Conservation (phyloP, 208 protist genomes). For the Crithidia fasciculata region DNA sequence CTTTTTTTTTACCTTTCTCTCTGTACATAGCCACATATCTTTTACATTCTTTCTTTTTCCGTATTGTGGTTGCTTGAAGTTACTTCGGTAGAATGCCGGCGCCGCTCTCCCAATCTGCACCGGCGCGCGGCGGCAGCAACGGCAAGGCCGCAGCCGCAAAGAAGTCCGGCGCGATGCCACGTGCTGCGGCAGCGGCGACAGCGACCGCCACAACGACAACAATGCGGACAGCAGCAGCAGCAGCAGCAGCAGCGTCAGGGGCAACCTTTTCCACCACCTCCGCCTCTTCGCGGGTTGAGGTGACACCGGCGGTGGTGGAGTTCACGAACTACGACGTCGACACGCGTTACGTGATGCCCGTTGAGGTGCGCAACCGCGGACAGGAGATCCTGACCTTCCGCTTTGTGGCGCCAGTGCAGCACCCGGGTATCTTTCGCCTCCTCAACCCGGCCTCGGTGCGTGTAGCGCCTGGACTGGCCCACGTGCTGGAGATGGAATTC, state of each 20-base stretch:
- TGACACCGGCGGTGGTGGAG: conserved; percentile 60
- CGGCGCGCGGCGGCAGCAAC: not conserved
- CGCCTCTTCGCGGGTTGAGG: conserved; percentile 29
- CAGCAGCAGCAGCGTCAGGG: not conserved
- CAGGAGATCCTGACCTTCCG: conserved; percentile 68
- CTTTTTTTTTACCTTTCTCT: conserved; percentile 9
- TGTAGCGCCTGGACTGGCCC: conserved; percentile 75
- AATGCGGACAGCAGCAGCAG: not conserved
- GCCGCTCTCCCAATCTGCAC: not conserved
- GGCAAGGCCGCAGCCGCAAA: not conserved
- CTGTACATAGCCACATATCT: not conserved
- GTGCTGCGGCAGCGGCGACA: not conserved
- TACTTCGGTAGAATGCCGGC: not conserved
- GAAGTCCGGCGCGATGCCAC: not conserved
- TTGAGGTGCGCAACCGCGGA: conserved; percentile 81
- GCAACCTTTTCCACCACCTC: not conserved
- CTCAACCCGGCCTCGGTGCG: conserved; percentile 65
- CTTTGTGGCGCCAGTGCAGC: conserved; percentile 70
- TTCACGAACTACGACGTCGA: conserved; percentile 90
- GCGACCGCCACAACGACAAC: not conserved
- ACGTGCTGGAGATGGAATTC: conserved; percentile 87
- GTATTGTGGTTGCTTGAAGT: not conserved
- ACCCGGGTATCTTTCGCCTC: conserved; percentile 65
- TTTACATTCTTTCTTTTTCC: conserved; percentile 10
- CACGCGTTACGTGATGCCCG: conserved; percentile 84